A percentile compares a stretch with the other conserved stretches of the same genome.
Evolutionary conservation across 257 asterid species (phyloP).

Genomic region (Nicotiana otophora): DNA sequence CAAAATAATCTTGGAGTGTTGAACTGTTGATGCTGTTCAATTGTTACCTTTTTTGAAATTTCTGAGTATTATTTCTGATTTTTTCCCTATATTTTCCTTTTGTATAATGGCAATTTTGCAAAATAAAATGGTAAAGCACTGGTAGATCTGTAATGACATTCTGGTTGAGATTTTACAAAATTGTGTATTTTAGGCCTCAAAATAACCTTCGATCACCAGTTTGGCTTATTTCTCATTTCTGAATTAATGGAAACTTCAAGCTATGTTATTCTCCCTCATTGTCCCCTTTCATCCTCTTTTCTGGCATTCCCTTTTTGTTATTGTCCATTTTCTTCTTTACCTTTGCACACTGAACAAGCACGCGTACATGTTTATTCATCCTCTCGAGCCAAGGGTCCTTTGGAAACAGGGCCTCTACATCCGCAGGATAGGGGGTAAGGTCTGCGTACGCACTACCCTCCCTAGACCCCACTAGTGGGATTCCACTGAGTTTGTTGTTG

Average conservation of each 20-base stretch:
- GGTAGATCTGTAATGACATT: slow-evolving; percentile 33
- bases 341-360: too few relatives aligned
- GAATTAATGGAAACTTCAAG: not conserved
- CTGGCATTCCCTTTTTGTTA: not conserved
- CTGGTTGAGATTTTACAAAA: not conserved
- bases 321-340: too few relatives aligned
- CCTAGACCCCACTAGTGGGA: too few relatives aligned
- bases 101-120: not conserved
- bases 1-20: too few relatives aligned
- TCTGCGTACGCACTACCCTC: too few relatives aligned
- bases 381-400: too few relatives aligned
- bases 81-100: not conserved
- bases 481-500: too few relatives aligned
- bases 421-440: too few relatives aligned
- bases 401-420: too few relatives aligned
- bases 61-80: not conserved
- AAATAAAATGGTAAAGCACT: slow-evolving; percentile 10
- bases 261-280: not conserved
- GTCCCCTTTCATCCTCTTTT: not conserved
- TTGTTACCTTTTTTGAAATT: not conserved
- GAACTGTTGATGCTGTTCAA: not conserved
- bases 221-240: not conserved
- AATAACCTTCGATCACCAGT: not conserved
- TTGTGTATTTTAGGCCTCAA: not conserved
- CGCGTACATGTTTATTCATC: not conserved